A percentile compares a stretch with the other conserved stretches of the same genome.
Evolutionary conservation across 75 land plant genomes (phyloP).

Genomic region (Picea glauca): DNA sequence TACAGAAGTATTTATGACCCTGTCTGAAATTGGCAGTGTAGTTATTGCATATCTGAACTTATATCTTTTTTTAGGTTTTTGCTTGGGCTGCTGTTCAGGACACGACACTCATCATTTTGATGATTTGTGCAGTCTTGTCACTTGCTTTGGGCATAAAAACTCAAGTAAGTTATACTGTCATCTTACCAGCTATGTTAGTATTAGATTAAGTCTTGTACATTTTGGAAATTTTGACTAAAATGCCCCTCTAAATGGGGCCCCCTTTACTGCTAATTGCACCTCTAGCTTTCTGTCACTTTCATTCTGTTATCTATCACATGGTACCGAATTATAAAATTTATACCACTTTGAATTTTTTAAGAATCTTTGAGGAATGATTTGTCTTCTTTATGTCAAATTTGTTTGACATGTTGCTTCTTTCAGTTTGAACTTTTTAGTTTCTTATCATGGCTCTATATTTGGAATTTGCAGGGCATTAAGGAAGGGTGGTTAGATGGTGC

Average conservation of each 20-base stretch:
- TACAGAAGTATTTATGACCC: background rate
- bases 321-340: background rate
- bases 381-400: background rate
- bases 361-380: no score
- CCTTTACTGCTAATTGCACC: no score
- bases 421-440: background rate
- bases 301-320: background rate
- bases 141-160: slow-evolving; percentile 67
- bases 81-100: slow-evolving; percentile 95
- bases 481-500: slow-evolving; percentile 98
- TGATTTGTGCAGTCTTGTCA: slow-evolving; percentile 76
- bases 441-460: background rate
- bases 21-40: background rate
- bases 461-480: slow-evolving; percentile 43
- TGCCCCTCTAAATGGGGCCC: no score
- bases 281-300: no score
- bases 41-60: background rate
- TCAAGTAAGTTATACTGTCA: slow-evolving; percentile 40
- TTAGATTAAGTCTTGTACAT: background rate
- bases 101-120: slow-evolving; percentile 81
- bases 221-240: no score
- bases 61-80: slow-evolving; percentile 33
- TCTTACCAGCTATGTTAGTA: background rate
- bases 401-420: background rate
- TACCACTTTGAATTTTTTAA: background rate